Base-by-base conservation (phyloP, 495 filamentous ascomycete species). In the Hyphodiscus hymeniophilus region DNA sequence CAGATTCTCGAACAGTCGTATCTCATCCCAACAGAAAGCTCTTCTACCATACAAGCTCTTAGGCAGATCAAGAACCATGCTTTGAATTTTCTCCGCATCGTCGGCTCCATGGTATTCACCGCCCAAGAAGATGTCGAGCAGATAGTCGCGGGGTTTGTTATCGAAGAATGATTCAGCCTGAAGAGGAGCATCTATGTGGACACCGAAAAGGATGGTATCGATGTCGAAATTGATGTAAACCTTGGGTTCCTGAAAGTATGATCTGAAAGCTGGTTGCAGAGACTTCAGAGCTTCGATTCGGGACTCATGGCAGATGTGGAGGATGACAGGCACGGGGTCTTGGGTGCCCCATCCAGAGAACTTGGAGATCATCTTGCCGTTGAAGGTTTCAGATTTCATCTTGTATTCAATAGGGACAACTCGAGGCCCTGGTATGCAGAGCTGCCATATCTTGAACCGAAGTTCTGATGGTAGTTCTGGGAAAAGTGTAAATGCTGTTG, bases 371-470 rank as follows among this genome's bases (percentile, higher is more conserved):
- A 22, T 11, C 17, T 28, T 30, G 22, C 33, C 17, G 16, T 38
- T n/a, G 5, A 10, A 38, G 18, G 10, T 31, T 16, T 40, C 49
- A 13, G 21, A 33, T 3, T 28, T 10, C 22, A 16, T 38, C 3
- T 40, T 54, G 20, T 31, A 41, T 15, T 28, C 10, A n/a, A 54
- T 17, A 11, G n/a, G 24, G 13, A 54, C 42, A 7, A 21, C 31
- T 13, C 52, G 52, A 39, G 69, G 66, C 13, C 66, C 65, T 23
- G 57, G 60, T 41, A 71, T 44, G 28, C 67, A 43, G 30, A 52
- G 58, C 42, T 60, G 51, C 67, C 68, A 74, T 54, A 74, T 65
- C 50, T 66, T 62, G 47, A 72, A 62, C 28, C 71, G 70, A 22
- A 74, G 62, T 54, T 74, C 70, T 28, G 59, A 15, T 2, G 71